Conservation (phyloP, 1,284 basidiomycete genomes). For the Trichosporon sp. region DNA sequence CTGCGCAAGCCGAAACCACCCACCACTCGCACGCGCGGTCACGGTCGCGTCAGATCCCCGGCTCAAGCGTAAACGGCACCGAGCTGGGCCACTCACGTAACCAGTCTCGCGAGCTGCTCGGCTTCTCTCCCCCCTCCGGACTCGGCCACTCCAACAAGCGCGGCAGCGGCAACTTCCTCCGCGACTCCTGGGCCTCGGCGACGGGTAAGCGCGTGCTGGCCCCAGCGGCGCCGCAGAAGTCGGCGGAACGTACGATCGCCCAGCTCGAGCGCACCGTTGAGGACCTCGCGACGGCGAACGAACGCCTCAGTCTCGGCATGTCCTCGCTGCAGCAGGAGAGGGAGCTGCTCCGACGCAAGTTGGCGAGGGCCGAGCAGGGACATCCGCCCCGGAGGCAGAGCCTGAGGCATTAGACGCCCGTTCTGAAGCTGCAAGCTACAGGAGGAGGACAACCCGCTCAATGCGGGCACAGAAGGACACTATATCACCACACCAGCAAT, state of each 20-base stretch:
- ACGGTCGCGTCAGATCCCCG: background rate
- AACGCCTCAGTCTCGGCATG: constrained; percentile 11
- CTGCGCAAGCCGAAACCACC: background rate
- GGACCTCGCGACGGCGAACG: background rate
- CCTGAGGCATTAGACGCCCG: background rate
- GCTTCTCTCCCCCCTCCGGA: background rate
- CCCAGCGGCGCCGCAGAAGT: background rate
- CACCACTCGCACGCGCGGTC: background rate
- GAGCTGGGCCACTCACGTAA: background rate
- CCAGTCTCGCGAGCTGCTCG: constrained; percentile 4
- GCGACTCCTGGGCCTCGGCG: constrained; percentile 13
- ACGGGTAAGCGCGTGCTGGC: constrained; percentile 7
- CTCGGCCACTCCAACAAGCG: background rate
- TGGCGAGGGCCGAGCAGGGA: background rate
- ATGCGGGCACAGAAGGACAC: too few species aligned
- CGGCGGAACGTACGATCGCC: background rate
- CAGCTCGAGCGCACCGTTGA: constrained; percentile 8
- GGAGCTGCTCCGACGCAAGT: constrained; percentile 7
- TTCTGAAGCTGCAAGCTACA: too few species aligned
- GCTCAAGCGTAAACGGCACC: background rate
- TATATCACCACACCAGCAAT: background rate
- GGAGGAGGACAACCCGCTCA: too few species aligned
- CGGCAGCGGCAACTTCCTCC: constrained; percentile 14
- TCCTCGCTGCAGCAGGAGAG: constrained; percentile 14
- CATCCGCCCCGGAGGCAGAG: background rate